Evolutionary conservation across 495 filamentous ascomycete species (phyloP), one percentile per base, ranked within the genome.

Genomic region (Xylaria telfairii): DNA sequence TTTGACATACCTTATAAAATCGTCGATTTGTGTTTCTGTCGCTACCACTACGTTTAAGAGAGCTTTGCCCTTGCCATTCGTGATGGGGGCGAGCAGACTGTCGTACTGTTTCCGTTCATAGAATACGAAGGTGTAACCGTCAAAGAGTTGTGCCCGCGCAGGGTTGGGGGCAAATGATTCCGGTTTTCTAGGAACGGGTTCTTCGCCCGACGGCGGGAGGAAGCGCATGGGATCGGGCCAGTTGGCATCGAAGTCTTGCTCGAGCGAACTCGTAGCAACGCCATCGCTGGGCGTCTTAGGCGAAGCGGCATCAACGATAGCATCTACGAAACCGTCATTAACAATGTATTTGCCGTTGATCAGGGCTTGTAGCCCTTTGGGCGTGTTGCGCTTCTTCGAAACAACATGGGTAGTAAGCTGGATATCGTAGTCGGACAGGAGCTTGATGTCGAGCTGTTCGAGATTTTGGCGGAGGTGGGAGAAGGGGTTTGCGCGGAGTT

Each of bases 121-220:
- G 70, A 98, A 97, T 24, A 99, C 84, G 76, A 98, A 97, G 0
- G 90, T 95, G 68, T 93, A 96, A 24, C 92, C 93, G 34, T 93
- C 89, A 71, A 99, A 98, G 10, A 99, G 81, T 51, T 90, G 90
- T 17, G 84, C 78, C 21, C 96, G 86, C 6, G 81, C 76, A 0
- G 86, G 77, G 65, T 95, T 86, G 0, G 96, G 95, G 12, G 84
- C 83, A 76, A 96, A 95, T 17, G 88, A 82, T 51, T 88, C 84
- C 0, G 83, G 75, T 0, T 89, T 88, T 57, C 91, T 85, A 34
- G 88, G 83, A 13, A 85, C 82, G 0, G 91, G 90, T 73, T 98
- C 96, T 67, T 90, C 91, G 3, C 92, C 92, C 10, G 87, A 85
- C 0, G 90, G 89, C 0, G 95, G 93, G 9, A 97, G 83, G 79